phyloP scores from a whole-genome alignment of 371 early-diverging fungal species.

The Mortierella polycephala region DNA sequence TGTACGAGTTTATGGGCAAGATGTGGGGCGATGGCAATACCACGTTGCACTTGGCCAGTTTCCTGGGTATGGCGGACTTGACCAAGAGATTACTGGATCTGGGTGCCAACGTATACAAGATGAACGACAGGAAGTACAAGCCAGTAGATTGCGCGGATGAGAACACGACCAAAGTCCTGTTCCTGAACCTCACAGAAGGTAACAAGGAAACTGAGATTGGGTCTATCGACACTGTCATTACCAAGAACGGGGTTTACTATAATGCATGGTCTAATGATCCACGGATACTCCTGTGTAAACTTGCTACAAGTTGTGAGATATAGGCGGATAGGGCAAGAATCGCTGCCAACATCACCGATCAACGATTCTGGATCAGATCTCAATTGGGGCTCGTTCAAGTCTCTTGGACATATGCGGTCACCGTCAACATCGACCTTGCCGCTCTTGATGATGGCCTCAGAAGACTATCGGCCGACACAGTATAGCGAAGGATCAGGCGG shows the following conservation, averaged over 20 bases:
- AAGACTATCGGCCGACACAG: slow-evolving; percentile 3
- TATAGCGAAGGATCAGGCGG: slow-evolving; percentile 5
- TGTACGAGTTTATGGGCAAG: slow-evolving; percentile 75
- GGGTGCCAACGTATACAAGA: slow-evolving; percentile 65
- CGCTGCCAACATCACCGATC: slow-evolving; percentile 47
- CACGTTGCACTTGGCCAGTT: slow-evolving; percentile 76
- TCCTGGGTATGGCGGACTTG: slow-evolving; percentile 72
- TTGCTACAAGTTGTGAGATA: slow-evolving; percentile 41
- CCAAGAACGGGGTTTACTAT: too few species aligned
- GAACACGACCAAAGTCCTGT: slow-evolving; percentile 63
- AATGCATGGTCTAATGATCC: too few species aligned
- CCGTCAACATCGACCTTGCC: slow-evolving; percentile 47
- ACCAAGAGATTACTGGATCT: slow-evolving; percentile 69
- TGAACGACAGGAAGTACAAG: slow-evolving; percentile 67
- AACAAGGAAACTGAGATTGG: slow-evolving; percentile 1
- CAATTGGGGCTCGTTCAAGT: slow-evolving; percentile 42
- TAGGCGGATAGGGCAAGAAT: slow-evolving; percentile 29
- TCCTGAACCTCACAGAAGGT: slow-evolving; percentile 64
- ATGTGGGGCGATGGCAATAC: slow-evolving; percentile 79
- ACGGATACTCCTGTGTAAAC: too few species aligned
- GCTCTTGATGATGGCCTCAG: slow-evolving; percentile 12
- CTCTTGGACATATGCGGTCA: slow-evolving; percentile 45
- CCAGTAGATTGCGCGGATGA: slow-evolving; percentile 78
- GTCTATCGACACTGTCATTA: too few species aligned
- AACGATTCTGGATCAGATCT: slow-evolving; percentile 19